These are phyloP conservation scores for Serendipita indica DNA, from an alignment of 768 basidiomycete species.

Conservation along the genomic window DNA sequence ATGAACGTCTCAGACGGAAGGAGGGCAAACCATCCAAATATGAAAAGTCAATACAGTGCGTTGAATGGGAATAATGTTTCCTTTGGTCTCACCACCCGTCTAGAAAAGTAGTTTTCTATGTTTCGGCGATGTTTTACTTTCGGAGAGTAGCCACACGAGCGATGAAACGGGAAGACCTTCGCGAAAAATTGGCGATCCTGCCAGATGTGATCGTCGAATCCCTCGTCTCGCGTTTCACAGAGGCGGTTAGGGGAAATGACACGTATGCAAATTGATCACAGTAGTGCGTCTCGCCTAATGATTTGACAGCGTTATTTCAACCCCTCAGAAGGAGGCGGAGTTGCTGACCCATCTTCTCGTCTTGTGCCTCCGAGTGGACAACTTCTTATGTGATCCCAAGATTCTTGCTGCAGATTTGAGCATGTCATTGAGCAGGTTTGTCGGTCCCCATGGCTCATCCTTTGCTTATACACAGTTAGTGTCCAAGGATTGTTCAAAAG, in stretches of 20 bases:
- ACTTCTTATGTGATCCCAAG: constrained; percentile 54
- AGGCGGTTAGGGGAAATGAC: constrained; percentile 49
- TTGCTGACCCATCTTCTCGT: constrained; percentile 69
- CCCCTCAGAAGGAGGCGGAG: constrained; percentile 53
- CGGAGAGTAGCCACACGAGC: constrained; percentile 29
- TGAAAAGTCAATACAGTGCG: background rate
- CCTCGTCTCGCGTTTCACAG: constrained; percentile 66
- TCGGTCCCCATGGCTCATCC: constrained; percentile 11
- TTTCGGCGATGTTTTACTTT: constrained; percentile 69
- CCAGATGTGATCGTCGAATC: constrained; percentile 58
- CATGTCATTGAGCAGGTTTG: constrained; percentile 50
- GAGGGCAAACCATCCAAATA: background rate
- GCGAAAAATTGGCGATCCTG: constrained; percentile 41
- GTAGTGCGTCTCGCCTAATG: no score
- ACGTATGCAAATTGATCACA: no score
- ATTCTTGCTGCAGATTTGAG: constrained; percentile 60
- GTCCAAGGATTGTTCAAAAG: constrained; percentile 61
- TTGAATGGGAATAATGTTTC: background rate
- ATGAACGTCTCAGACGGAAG: constrained; percentile 37
- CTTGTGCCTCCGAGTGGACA: constrained; percentile 64
- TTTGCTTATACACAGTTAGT: constrained; percentile 22
- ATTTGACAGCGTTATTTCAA: constrained; percentile 22
- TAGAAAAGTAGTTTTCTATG: constrained; percentile 67
- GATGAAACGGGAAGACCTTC: constrained; percentile 35
- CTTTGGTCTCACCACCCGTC: background rate